phyloP scores from a whole-genome alignment of 1,284 basidiomycete species.

The Boletus mariae region DNA sequence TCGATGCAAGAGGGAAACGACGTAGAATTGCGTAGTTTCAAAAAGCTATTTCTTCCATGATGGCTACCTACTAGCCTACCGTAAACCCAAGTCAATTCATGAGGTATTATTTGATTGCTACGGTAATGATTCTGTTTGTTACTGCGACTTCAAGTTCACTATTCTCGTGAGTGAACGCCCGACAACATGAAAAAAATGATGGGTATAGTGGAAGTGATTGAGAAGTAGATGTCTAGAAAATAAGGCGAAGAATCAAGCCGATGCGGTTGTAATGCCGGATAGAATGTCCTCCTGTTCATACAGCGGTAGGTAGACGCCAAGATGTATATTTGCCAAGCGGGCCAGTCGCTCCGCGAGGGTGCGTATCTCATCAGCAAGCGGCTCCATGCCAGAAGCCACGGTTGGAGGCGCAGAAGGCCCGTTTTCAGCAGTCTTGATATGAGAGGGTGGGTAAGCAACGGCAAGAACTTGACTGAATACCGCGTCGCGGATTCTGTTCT shows the following conservation, averaged over 20 bases:
- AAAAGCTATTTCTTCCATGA: neutral
- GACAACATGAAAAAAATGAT: conserved; percentile 30
- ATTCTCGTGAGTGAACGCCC: conserved; percentile 19
- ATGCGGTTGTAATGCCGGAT: conserved; percentile 20
- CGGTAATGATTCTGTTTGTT: conserved; percentile 28
- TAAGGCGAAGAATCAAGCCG: conserved; percentile 21
- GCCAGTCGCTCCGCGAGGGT: conserved; percentile 65
- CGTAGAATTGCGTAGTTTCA: conserved; percentile 19
- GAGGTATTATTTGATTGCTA: conserved; percentile 30
- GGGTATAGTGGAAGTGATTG: conserved; percentile 28
- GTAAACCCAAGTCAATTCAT: conserved; percentile 3
- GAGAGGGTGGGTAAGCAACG: conserved; percentile 43
- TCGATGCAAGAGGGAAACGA: conserved; percentile 19
- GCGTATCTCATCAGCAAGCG: conserved; percentile 64
- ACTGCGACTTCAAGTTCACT: conserved; percentile 29
- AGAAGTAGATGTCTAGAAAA: conserved; percentile 24
- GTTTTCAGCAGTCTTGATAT: conserved; percentile 19
- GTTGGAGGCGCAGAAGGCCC: conserved; percentile 17
- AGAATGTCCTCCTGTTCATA: conserved; percentile 67
- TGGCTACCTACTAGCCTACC: neutral
- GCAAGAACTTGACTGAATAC: conserved; percentile 59
- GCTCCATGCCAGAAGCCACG: conserved; percentile 59
- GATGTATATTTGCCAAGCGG: conserved; percentile 66
- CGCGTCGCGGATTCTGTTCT: conserved; percentile 58
- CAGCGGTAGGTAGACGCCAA: conserved; percentile 67